Conservation (phyloP, 73 alveolate genomes). For the Stentor coeruleus region DNA sequence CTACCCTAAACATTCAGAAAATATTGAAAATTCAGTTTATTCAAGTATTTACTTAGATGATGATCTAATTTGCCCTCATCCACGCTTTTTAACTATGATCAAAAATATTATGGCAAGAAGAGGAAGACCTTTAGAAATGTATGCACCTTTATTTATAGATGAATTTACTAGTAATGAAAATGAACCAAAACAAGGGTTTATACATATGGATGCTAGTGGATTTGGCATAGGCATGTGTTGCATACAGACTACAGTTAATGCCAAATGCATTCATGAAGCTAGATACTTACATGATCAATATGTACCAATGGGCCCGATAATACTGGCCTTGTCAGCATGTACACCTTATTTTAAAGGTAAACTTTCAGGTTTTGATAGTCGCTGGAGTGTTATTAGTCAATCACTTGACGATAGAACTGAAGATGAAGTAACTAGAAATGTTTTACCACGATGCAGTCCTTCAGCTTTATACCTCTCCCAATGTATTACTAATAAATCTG, state of each 20-base stretch:
- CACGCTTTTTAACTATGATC: constrained; percentile 83
- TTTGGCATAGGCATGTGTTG: constrained; percentile 78
- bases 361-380: constrained; percentile 76
- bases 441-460: constrained; percentile 85
- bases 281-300: constrained; percentile 61
- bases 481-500: constrained; percentile 58
- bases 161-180: constrained; percentile 59
- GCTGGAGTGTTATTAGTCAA: constrained; percentile 87
- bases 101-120: constrained; percentile 76
- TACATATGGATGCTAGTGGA: constrained; percentile 76
- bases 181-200: constrained; percentile 64
- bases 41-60: constrained; percentile 70
- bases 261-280: constrained; percentile 60
- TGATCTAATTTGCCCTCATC: constrained; percentile 87
- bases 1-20: constrained; percentile 23
- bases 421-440: constrained; percentile 77
- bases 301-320: constrained; percentile 60
- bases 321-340: constrained; percentile 76
- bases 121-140: constrained; percentile 81
- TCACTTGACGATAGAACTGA: constrained; percentile 91
- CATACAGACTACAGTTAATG: constrained; percentile 60
- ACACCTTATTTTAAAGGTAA: constrained; percentile 80
- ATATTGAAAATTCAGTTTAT: constrained; percentile 46
- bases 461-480: constrained; percentile 76
- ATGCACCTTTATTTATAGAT: constrained; percentile 87